Evolutionary conservation across 805 yeast genomes (phyloP).

Genomic region (Barnettozyma vustinii): DNA sequence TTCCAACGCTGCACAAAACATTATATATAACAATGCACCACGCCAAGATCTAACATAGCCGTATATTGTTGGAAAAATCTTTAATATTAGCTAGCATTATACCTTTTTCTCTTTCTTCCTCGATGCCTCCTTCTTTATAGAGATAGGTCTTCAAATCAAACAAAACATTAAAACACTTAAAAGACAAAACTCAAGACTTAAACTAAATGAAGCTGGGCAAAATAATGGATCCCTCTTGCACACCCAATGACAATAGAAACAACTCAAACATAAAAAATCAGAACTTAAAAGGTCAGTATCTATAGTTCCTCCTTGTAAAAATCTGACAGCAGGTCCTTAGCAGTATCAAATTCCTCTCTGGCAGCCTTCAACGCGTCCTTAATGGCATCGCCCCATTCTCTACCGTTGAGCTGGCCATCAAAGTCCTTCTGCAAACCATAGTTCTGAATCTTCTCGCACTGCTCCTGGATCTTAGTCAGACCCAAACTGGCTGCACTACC

Average conservation of each 20-base stretch:
- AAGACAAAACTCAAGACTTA: background rate
- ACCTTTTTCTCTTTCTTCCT: background rate
- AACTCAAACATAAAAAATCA: background rate
- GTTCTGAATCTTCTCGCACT: constrained; percentile 92
- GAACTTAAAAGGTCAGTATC: background rate
- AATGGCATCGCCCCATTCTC: constrained; percentile 33
- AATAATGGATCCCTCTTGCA: background rate
- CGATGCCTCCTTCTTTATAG: background rate
- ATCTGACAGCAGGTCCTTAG: constrained; percentile 45
- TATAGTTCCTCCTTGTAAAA: constrained; percentile 39
- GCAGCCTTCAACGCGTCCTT: constrained; percentile 50
- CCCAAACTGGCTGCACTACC: constrained; percentile 97
- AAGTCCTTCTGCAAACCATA: constrained; percentile 50
- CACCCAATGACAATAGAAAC: background rate
- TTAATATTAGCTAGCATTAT: background rate
- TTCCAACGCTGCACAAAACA: no score
- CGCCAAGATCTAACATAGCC: background rate
- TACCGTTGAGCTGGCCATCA: constrained; percentile 23
- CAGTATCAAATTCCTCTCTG: constrained; percentile 42
- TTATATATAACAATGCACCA: background rate
- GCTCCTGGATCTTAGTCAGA: constrained; percentile 68
- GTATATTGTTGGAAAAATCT: background rate
- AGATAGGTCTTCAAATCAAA: background rate
- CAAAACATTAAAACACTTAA: background rate
- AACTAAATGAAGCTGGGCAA: background rate